A percentile compares a stretch with the other conserved stretches of the same genome.
phyloP scores from a whole-genome alignment of 352 stramenopile species.

The Phytophthora sp. region DNA sequence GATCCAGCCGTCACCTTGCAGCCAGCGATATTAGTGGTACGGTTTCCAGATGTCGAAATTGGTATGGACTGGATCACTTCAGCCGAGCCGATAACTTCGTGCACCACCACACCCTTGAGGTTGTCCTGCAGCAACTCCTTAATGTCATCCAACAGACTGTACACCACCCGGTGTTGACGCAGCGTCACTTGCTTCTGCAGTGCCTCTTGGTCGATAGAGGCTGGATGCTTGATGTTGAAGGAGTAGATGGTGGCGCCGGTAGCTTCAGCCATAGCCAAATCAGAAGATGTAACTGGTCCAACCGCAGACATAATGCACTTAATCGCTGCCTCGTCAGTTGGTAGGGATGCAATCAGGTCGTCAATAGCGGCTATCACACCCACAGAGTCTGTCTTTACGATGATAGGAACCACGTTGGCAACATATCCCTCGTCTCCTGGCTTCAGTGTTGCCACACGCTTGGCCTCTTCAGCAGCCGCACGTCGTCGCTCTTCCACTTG shows the following conservation, averaged over 20 bases:
- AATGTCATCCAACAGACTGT: slow-evolving; percentile 90
- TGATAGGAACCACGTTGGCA: slow-evolving; percentile 94
- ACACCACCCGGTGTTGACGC: slow-evolving; percentile 84
- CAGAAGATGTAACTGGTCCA: slow-evolving; percentile 81
- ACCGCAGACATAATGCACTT: slow-evolving; percentile 88
- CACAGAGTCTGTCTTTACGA: slow-evolving; percentile 99
- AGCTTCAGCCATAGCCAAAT: slow-evolving; percentile 84
- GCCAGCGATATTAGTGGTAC: slow-evolving; percentile 95
- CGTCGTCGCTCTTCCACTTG: slow-evolving; percentile 73
- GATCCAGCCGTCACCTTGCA: slow-evolving; percentile 95
- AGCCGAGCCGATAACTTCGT: slow-evolving; percentile 71
- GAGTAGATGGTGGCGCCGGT: slow-evolving; percentile 85
- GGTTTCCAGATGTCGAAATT: slow-evolving; percentile 75
- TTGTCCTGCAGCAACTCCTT: slow-evolving; percentile 79
- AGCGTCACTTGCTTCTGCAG: slow-evolving; percentile 81
- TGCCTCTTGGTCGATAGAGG: slow-evolving; percentile 79
- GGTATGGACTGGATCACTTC: slow-evolving; percentile 87
- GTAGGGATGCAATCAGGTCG: slow-evolving; percentile 80
- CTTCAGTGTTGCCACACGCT: slow-evolving; percentile 72
- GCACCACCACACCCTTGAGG: slow-evolving; percentile 64
- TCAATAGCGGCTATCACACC: slow-evolving; percentile 95
- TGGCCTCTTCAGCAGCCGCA: slow-evolving; percentile 69
- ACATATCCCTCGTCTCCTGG: slow-evolving; percentile 87
- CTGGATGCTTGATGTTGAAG: slow-evolving; percentile 89
- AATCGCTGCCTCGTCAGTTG: slow-evolving; percentile 67